Percentiles rank a stretch among this genome's conserved stretches.
Evolutionary conservation across 2,329 filamentous ascomycete species (phyloP).

Genomic region (Sphaerulina vaccinii): DNA sequence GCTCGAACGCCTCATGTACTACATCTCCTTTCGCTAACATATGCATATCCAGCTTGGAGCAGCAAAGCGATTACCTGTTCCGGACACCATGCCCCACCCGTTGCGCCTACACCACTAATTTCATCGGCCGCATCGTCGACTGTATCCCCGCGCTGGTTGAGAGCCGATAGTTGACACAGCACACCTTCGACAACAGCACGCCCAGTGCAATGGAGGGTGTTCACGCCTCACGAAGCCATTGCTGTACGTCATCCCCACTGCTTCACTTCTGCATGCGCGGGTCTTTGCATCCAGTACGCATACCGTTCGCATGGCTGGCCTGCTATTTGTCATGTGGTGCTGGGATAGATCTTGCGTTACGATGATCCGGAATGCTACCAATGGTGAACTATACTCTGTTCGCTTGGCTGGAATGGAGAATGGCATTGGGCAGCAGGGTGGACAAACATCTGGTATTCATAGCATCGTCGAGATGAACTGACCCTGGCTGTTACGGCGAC

Average conservation of each 20-base stretch:
- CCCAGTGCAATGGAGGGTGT: not conserved
- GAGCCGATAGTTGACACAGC: no score
- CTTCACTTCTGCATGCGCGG: conserved; percentile 15
- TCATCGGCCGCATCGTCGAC: conserved; percentile 2
- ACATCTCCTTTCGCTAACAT: conserved; percentile 18
- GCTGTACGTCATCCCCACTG: conserved; percentile 14
- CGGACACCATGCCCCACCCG: conserved; percentile 9
- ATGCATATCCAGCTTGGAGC: conserved; percentile 11
- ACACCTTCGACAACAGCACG: no score
- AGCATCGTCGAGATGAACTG: conserved; percentile 19
- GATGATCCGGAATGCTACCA: conserved; percentile 15
- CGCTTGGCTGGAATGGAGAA: conserved; percentile 6
- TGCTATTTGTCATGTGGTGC: conserved; percentile 23
- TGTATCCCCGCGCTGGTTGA: not conserved
- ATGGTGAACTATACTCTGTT: conserved; percentile 4
- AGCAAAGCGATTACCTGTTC: conserved; percentile 12
- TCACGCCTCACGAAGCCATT: conserved; percentile 9
- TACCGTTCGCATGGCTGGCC: conserved; percentile 25
- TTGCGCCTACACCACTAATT: conserved; percentile 13
- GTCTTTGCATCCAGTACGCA: conserved; percentile 20
- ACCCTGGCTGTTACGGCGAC: conserved; percentile 5
- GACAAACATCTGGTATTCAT: conserved; percentile 12
- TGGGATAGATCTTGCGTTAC: conserved; percentile 10
- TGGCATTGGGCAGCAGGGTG: conserved; percentile 16
- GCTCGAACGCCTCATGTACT: conserved; percentile 8